Base-by-base conservation (phyloP, 2,329 filamentous ascomycete genomes). In the Tolypocladium tundrense region DNA sequence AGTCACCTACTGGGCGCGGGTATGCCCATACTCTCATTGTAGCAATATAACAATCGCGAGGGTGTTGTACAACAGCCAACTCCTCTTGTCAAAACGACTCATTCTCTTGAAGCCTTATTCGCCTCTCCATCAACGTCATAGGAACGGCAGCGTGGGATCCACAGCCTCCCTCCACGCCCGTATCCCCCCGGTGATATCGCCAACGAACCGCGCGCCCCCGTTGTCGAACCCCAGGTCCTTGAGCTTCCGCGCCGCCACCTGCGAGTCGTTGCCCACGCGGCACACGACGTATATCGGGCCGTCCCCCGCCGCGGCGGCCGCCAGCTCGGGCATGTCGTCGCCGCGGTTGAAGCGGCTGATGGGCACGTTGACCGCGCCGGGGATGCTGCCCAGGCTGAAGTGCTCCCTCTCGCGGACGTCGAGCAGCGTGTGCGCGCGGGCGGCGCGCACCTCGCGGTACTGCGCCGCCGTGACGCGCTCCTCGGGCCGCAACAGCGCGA, bases 361-460 rank as follows among this genome's bases (percentile, higher is more conserved):
- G 0, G 75, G 88, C 1, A 91, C 70, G 64, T 91, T 97, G 55
- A 95, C 73, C 33, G 90, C 90, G 0, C 88, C 88, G 0, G 85
- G 77, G 9, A 99, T 77, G 60, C 80, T 85, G 62, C 88, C 91
- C 51, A 97, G 85, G 19, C 88, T 87, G 63, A 90, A 97, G 60
- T 96, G 90, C 35, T 91, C 88, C 65, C 84, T 84, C 64, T 96
- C 91, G 2, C 94, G 81, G 1, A 96, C 91, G 63, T 97, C 94
- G 2, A 97, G 71, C 2, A 97, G 73, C 1, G 90, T 67, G 56
- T 87, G 84, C 2, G 67, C 63, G 0, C 8, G 61, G 10, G 54
- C 54, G 57, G 45, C 61, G 62, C 2, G 58, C 53, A 7, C 69
- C 55, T 8, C 64, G 58, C 21, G 77, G 64, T 90, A 92, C 6